Base-by-base conservation (phyloP, 139 green algal genomes). In the Coelastrella sp. region DNA sequence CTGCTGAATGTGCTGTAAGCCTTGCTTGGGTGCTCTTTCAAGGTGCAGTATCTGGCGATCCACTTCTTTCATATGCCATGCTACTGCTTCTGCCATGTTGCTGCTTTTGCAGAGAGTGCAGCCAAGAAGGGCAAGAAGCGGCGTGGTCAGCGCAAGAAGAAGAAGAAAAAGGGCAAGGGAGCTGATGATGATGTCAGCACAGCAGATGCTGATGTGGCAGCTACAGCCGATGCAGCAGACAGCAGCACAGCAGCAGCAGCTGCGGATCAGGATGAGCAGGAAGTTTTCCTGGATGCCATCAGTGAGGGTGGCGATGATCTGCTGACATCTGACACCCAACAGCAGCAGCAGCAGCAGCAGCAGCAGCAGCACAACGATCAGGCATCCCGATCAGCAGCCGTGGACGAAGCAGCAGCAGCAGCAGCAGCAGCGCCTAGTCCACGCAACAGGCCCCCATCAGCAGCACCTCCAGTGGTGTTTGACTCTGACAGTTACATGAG, bases 131-230 rank as follows among this genome's bases (percentile, higher is more conserved):
- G 14, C 7, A 94, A 93, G 90, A 94, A 93, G 73, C 91, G 85
- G 7, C 73, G 85, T 19, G 85, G 85, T 4, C 63, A 91, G 24
- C 92, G 91, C 60, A 94, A 93, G 35, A 94, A 93, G 57, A 93
- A 92, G 79, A 94, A 93, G 84, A 93, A 93, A 72, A 91, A 91
- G 86, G 70, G 63, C 57, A 85, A 12, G 58, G 85, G n/a, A 68
- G 85, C 27, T 7, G 15, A 59, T 61, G 56, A 78, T 27, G 58
- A 35, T 66, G 14, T 24, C 84, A 79, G 84, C 84, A 49, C 82
- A 27, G 82, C 24, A 73, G 82, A n/a, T 17, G 82, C 60, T 87
- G 82, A 61, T 17, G 82, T 17, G 7, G 83, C 83, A 65, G 14
- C 83, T 68, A 57, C 84, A 60, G 82, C 27, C 17, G 82, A 27